phyloP scores from a whole-genome alignment of 495 filamentous ascomycete species.

The Symbiotaphrina buchneri region DNA sequence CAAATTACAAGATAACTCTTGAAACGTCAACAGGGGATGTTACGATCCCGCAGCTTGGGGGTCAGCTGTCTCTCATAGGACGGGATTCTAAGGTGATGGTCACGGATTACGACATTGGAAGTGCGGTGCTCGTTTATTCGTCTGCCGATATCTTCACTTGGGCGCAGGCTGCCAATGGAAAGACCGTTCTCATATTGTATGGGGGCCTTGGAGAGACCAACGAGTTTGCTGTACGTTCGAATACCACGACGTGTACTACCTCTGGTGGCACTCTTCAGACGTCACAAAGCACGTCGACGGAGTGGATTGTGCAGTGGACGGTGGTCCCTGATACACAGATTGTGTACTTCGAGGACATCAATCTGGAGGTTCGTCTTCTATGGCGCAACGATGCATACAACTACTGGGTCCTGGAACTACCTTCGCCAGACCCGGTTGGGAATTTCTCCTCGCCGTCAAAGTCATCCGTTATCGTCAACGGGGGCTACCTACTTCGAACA shows the following conservation, averaged over 20 bases:
- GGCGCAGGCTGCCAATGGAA: slow-evolving; percentile 36
- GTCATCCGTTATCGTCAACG: slow-evolving; percentile 50
- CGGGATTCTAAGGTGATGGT: slow-evolving; percentile 59
- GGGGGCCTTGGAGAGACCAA: slow-evolving; percentile 47
- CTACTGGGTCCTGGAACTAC: slow-evolving; percentile 44
- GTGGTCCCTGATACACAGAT: slow-evolving; percentile 26
- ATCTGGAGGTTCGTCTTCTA: slow-evolving; percentile 26
- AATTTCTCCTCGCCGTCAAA: too few relatives aligned
- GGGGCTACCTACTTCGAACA: slow-evolving; percentile 51
- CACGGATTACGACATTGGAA: slow-evolving; percentile 45
- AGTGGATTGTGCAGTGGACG: slow-evolving; percentile 35
- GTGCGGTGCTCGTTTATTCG: slow-evolving; percentile 42
- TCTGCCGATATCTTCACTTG: slow-evolving; percentile 56
- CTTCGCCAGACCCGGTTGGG: slow-evolving; percentile 10
- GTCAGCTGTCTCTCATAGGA: slow-evolving; percentile 39
- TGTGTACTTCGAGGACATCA: slow-evolving; percentile 24
- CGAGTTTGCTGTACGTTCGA: slow-evolving; percentile 33
- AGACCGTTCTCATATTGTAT: slow-evolving; percentile 44
- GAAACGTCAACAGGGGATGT: too few relatives aligned
- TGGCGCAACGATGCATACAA: slow-evolving; percentile 46
- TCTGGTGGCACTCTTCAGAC: too few relatives aligned
- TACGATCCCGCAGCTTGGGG: too few relatives aligned
- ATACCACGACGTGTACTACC: too few relatives aligned
- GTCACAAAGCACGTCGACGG: too few relatives aligned
- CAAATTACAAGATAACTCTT: too few relatives aligned